Conservation (phyloP, 352 stramenopile genomes). For the Phytophthora quininea region DNA sequence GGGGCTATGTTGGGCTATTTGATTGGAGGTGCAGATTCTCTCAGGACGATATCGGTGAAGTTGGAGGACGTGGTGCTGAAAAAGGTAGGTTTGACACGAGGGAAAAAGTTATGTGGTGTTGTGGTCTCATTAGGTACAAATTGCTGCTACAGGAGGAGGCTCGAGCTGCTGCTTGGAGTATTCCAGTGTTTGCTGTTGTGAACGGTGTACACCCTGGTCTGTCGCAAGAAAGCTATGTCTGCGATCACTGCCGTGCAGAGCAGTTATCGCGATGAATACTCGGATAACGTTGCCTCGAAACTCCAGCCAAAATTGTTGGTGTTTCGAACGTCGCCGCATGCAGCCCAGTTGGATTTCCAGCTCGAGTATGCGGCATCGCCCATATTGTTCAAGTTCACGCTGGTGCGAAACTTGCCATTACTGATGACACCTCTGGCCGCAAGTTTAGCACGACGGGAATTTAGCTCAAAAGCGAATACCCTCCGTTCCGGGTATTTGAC, state of each 20-base stretch:
- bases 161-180: constrained; percentile 36
- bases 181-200: constrained; percentile 38
- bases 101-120: neutral
- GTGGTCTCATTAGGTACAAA: neutral
- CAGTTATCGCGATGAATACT: constrained; percentile 44
- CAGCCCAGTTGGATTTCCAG: constrained; percentile 51
- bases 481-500: constrained; percentile 70
- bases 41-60: constrained; percentile 26
- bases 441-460: constrained; percentile 64
- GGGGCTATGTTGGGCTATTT: constrained; percentile 47
- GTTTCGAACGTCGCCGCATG: constrained; percentile 35
- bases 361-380: constrained; percentile 44
- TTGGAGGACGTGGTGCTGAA: constrained; percentile 35
- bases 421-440: constrained; percentile 77
- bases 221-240: constrained; percentile 39
- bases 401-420: constrained; percentile 74
- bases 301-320: constrained; percentile 49
- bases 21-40: constrained; percentile 29
- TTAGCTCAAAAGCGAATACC: constrained; percentile 34
- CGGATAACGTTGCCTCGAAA: constrained; percentile 38
- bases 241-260: constrained; percentile 37
- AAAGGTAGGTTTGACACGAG: constrained; percentile 17
- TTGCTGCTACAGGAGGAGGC: constrained; percentile 12
- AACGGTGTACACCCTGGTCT: constrained; percentile 9
- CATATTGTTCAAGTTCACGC: constrained; percentile 54